A percentile compares a stretch with the other conserved stretches of the same genome.
Evolutionary conservation across 306 rosid species (phyloP).

Genomic region (Trifolium repens): DNA sequence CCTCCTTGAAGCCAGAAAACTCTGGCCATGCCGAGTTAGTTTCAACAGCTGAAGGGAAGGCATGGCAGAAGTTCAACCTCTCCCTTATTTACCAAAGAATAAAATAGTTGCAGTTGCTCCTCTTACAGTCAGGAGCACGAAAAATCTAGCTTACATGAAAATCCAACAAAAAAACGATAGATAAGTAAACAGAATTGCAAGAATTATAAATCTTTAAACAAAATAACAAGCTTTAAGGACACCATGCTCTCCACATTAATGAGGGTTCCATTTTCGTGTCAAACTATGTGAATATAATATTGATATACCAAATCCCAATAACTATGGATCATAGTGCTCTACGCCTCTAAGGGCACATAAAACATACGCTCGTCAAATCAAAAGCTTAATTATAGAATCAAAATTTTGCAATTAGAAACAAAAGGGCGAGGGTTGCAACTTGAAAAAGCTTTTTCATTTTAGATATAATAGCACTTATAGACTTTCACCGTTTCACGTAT

Average conservation of each 20-base stretch:
- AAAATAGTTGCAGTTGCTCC: slow-evolving; percentile 38
- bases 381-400: slow-evolving; percentile 22
- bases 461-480: neutral
- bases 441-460: slow-evolving; percentile 20
- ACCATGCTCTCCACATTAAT: slow-evolving; percentile 36
- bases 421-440: neutral
- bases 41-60: slow-evolving; percentile 92
- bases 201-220: slow-evolving; percentile 30
- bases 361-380: slow-evolving; percentile 19
- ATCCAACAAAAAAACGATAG: slow-evolving; percentile 27
- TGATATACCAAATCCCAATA: slow-evolving; percentile 9
- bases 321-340: slow-evolving; percentile 11
- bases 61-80: slow-evolving; percentile 59
- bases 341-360: slow-evolving; percentile 16
- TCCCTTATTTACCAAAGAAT: slow-evolving; percentile 42
- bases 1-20: slow-evolving; percentile 89
- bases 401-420: slow-evolving; percentile 28
- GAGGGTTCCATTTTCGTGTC: slow-evolving; percentile 12
- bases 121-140: slow-evolving; percentile 35
- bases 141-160: slow-evolving; percentile 42
- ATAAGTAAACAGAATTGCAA: slow-evolving; percentile 41
- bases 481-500: neutral
- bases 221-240: slow-evolving; percentile 34
- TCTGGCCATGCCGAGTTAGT: slow-evolving; percentile 79
- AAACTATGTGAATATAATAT: slow-evolving; percentile 27